phyloP scores from a whole-genome alignment of 371 early-diverging fungal genomes.

The Zychaea mexicana region DNA sequence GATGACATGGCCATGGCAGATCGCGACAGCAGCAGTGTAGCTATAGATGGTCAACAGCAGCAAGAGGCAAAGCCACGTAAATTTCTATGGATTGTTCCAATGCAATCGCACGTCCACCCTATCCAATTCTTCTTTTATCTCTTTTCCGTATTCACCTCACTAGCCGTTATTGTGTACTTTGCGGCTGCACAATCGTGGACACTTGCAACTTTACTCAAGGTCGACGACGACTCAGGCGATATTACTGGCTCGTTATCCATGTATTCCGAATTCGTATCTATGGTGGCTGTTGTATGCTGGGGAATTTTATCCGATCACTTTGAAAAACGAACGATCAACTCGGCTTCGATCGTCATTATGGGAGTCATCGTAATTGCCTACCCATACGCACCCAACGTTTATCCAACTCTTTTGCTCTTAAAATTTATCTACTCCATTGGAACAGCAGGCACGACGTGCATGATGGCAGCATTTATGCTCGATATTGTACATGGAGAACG shows the following conservation, averaged over 20 bases:
- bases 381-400: slow-evolving; percentile 51
- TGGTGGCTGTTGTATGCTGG: slow-evolving; percentile 43
- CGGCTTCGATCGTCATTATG: slow-evolving; percentile 44
- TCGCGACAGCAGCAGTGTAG: background rate
- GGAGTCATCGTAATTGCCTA: slow-evolving; percentile 48
- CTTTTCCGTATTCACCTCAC: slow-evolving; percentile 30
- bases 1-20: background rate
- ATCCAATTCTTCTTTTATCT: slow-evolving; percentile 36
- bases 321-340: slow-evolving; percentile 20
- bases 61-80: slow-evolving; percentile 18
- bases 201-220: slow-evolving; percentile 17
- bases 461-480: slow-evolving; percentile 67
- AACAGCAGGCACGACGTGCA: slow-evolving; percentile 66
- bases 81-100: slow-evolving; percentile 44
- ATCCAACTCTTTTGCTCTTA: slow-evolving; percentile 55
- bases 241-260: slow-evolving; percentile 51
- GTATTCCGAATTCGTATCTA: slow-evolving; percentile 62
- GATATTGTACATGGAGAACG: slow-evolving; percentile 49
- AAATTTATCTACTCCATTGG: slow-evolving; percentile 67
- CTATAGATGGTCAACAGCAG: background rate
- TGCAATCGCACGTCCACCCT: slow-evolving; percentile 33
- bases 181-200: slow-evolving; percentile 34
- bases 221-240: slow-evolving; percentile 25
- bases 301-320: slow-evolving; percentile 20
- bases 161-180: slow-evolving; percentile 38